Base-by-base conservation (phyloP, 495 filamentous ascomycete genomes). In the Terfezia claveryi region DNA sequence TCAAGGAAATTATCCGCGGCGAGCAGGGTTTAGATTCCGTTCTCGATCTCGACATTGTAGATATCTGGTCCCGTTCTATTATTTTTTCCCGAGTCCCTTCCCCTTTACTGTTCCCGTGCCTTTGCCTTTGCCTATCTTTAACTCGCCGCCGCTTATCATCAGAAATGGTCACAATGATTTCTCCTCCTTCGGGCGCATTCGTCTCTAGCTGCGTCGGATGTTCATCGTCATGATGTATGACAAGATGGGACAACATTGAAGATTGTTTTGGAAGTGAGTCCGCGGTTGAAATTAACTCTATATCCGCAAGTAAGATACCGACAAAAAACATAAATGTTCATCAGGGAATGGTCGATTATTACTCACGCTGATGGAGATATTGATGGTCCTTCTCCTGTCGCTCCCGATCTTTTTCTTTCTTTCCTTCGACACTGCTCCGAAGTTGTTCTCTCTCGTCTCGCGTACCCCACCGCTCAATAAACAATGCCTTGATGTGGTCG, bases 361-460 rank as follows among this genome's bases (percentile, higher is more conserved):
- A 49, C 53, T 53, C 63, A 62, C 64, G 37, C 53, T 53, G 50
- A 63, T 62, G 36, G 59, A 56, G 46, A 20, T 49, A 49, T 49
- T 49, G 14, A 49, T 14, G 44, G 5, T 49, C 44, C 44, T n/a
- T 49, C 44, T 49, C 44, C 44, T 49, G 44, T 49, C 44, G 14
- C 44, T 49, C 44, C 8, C 44, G 20, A 49, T n/a, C 20, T 20
- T 49, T 49, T 14, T 49, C 20, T 14, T 32, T 32, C 27, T 32
- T 32, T 7, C 27, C 1, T 32, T 32, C 27, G 7, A 32, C 27
- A 32, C 27, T 32, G 27, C 7, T 32, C 7, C 4, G 27, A 32
- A 32, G 27, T 7, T 32, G 27, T 7, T 46, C 41, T 20, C 41
- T 46, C 41, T 46, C 41, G 1, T 4, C 12, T 5, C 41, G 41